These are phyloP conservation scores for Neonectria hederae DNA, from an alignment of 2,329 filamentous ascomycete genomes.

Conservation along the genomic window DNA sequence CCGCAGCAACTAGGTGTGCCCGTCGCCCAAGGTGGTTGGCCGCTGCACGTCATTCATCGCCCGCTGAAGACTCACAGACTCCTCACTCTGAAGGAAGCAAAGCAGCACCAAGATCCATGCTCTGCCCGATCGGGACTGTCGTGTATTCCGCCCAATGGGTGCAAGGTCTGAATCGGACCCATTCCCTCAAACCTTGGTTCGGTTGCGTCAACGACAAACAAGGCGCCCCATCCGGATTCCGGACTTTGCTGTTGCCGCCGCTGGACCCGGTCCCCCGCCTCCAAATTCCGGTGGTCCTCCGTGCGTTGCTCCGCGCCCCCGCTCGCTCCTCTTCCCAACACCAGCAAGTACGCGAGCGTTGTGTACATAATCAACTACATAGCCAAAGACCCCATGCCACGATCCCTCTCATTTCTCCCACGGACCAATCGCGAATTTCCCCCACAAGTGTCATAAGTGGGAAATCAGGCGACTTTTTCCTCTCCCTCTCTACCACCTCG, in stretches of 20 bases:
- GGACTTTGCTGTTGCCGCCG: background rate
- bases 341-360: background rate
- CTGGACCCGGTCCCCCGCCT: background rate
- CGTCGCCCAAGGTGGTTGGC: background rate
- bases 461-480: slow-evolving; percentile 27
- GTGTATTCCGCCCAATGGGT: background rate
- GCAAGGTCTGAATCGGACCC: background rate
- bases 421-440: slow-evolving; percentile 7
- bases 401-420: slow-evolving; percentile 19
- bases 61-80: background rate
- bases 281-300: background rate
- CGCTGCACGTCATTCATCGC: background rate
- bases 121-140: background rate
- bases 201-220: background rate
- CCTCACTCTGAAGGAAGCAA: background rate
- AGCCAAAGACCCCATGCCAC: background rate
- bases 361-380: background rate
- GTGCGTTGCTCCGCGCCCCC: background rate
- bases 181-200: background rate
- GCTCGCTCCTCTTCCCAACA: background rate
- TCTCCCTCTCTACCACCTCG: no score
- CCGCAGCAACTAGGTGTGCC: background rate
- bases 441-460: slow-evolving; percentile 1
- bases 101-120: background rate
- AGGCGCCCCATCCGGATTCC: background rate